A percentile compares a stretch with the other conserved stretches of the same genome.
These are phyloP conservation scores for Diaporthe citriasiana DNA, from an alignment of 2,329 filamentous ascomycete species.

Conservation along the genomic window DNA sequence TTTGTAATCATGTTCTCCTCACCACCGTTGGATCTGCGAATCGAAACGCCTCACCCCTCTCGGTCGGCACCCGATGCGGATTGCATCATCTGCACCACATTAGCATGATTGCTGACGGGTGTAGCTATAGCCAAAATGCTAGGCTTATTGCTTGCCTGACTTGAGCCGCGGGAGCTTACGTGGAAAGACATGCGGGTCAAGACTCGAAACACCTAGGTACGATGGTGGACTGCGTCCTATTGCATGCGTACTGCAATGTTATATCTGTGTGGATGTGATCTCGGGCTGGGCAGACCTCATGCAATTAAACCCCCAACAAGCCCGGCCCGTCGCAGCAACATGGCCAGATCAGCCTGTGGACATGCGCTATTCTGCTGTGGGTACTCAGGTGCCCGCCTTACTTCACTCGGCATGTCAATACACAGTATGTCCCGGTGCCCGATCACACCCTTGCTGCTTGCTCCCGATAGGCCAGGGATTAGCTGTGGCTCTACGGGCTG, in stretches of 20 bases:
- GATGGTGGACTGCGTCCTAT: not conserved
- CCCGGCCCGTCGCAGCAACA: not conserved
- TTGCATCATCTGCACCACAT: slow-evolving; percentile 39
- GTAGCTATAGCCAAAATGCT: not conserved
- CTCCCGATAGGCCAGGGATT: not conserved
- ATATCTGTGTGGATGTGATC: not conserved
- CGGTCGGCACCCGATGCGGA: slow-evolving; percentile 22
- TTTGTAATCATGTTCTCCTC: slow-evolving; percentile 33
- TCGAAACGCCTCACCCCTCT: slow-evolving; percentile 27
- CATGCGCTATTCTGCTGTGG: not conserved
- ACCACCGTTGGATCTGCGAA: not conserved
- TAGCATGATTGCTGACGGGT: slow-evolving; percentile 4
- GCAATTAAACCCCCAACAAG: not conserved
- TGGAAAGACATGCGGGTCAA: not conserved
- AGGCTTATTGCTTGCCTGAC: not conserved
- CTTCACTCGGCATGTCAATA: not conserved
- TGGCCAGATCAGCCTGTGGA: not conserved
- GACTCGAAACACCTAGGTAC: too few species aligned
- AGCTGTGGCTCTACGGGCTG: not conserved
- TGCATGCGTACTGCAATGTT: not conserved
- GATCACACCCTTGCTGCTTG: not conserved
- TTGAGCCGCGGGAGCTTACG: not conserved
- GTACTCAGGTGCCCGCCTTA: not conserved
- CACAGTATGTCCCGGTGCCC: not conserved
- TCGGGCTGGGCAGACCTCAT: not conserved